Conservation (phyloP, 2,329 filamentous ascomycete genomes). For the Exophiala calicioides region DNA sequence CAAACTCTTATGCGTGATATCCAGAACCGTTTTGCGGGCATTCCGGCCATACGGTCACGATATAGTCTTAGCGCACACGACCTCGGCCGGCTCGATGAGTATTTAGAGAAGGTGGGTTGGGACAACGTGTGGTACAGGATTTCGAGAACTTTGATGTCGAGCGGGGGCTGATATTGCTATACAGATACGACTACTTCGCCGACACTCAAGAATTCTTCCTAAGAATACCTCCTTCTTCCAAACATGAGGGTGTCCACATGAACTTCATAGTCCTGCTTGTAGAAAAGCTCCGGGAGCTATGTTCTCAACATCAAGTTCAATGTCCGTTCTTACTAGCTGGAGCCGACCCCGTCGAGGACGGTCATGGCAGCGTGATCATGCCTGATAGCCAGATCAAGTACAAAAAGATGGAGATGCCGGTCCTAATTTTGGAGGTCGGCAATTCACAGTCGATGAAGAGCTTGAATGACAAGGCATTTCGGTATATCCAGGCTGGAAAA, state of each 20-base stretch:
- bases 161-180: constrained; percentile 10
- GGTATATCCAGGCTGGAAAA: constrained; percentile 12
- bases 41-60: constrained; percentile 7
- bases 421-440: constrained; percentile 12
- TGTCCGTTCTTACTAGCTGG: constrained; percentile 6
- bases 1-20: constrained; percentile 13
- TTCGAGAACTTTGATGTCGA: constrained; percentile 8
- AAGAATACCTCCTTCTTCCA: constrained; percentile 6
- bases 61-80: constrained; percentile 15
- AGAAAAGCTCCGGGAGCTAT: constrained; percentile 9
- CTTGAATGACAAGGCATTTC: constrained; percentile 9
- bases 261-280: constrained; percentile 5
- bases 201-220: constrained; percentile 14
- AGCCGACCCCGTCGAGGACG: constrained; percentile 6
- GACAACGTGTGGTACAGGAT: constrained; percentile 14
- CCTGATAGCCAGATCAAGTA: constrained; percentile 14
- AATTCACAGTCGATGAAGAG: constrained; percentile 8
- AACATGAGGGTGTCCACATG: constrained; percentile 12
- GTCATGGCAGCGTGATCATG: constrained; percentile 9
- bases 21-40: constrained; percentile 8
- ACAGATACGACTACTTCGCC: constrained; percentile 14
- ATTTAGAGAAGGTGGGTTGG: constrained; percentile 9
- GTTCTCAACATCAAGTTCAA: constrained; percentile 9
- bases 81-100: constrained; percentile 10
- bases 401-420: constrained; percentile 4